Evolutionary conservation across 257 asterid genomes (phyloP).

Genomic region (Orobanche coerulescens): DNA sequence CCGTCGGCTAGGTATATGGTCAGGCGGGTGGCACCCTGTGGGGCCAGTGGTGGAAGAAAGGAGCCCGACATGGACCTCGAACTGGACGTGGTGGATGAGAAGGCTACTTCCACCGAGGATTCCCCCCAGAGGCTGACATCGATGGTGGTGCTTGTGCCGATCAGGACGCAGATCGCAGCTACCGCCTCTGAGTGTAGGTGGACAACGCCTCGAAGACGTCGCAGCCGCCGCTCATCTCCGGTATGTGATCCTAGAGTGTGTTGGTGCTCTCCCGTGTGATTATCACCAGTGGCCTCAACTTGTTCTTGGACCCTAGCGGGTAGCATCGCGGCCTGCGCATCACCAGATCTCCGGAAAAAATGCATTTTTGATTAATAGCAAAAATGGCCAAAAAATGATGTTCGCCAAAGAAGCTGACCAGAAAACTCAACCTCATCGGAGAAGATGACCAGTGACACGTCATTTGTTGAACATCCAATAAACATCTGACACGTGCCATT

Average conservation of each 20-base stretch:
- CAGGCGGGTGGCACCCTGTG: slow-evolving; percentile 80
- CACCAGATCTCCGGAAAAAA: not conserved
- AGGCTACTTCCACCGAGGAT: slow-evolving; percentile 62
- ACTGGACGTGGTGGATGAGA: slow-evolving; percentile 60
- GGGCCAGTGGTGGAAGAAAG: slow-evolving; percentile 81
- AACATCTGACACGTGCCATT: too few relatives aligned
- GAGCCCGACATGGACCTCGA: slow-evolving; percentile 73
- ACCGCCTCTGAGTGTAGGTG: slow-evolving; percentile 54
- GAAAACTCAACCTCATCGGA: too few relatives aligned
- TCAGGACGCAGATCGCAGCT: slow-evolving; percentile 63
- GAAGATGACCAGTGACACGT: too few relatives aligned
- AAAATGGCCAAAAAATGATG: too few relatives aligned
- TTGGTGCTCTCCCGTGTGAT: slow-evolving; percentile 79
- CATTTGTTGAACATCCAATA: too few relatives aligned
- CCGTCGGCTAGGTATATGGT: slow-evolving; percentile 72
- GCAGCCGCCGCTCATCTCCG: slow-evolving; percentile 57
- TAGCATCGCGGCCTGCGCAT: slow-evolving; percentile 46
- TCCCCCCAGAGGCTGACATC: slow-evolving; percentile 68
- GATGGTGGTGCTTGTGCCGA: slow-evolving; percentile 70
- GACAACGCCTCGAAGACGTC: slow-evolving; percentile 77
- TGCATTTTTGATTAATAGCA: too few relatives aligned
- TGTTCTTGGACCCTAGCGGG: slow-evolving; percentile 77
- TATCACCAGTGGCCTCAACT: slow-evolving; percentile 72
- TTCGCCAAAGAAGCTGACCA: too few relatives aligned
- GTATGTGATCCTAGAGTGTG: slow-evolving; percentile 76